A percentile compares a stretch with the other conserved stretches of the same genome.
These are phyloP conservation scores for Albifimbria verrucaria DNA, from an alignment of 2,329 filamentous ascomycete genomes.

Conservation along the genomic window DNA sequence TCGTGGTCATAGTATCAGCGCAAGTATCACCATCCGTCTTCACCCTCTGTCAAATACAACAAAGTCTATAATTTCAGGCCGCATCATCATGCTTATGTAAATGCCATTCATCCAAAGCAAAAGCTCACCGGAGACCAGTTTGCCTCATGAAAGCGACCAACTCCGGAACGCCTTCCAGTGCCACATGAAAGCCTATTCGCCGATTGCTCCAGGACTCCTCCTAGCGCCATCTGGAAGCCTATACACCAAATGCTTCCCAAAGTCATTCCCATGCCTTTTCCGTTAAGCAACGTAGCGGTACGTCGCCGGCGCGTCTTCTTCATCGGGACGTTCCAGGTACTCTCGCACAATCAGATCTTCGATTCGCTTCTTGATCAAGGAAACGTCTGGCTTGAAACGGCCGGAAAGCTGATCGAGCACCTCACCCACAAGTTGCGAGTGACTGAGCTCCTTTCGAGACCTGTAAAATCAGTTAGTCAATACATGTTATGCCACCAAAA, in stretches of 20 bases:
- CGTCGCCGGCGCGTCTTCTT: conserved; percentile 59
- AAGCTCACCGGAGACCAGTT: neutral
- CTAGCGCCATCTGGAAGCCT: neutral
- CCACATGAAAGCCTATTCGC: neutral
- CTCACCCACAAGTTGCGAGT: conserved; percentile 68
- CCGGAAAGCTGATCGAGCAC: conserved; percentile 65
- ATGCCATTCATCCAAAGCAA: neutral
- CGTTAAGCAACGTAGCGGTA: conserved; percentile 70
- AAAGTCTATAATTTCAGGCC: neutral
- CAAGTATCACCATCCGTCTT: too few relatives aligned
- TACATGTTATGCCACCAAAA: too few relatives aligned
- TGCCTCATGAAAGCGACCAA: too few relatives aligned
- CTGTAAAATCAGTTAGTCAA: too few relatives aligned
- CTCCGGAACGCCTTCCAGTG: neutral
- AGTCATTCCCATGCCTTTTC: neutral
- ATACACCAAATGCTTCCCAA: neutral
- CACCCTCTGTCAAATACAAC: neutral
- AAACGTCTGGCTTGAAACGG: conserved; percentile 73
- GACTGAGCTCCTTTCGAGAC: conserved; percentile 68
- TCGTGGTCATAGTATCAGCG: too few relatives aligned
- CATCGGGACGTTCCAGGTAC: conserved; percentile 69
- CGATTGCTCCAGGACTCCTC: neutral
- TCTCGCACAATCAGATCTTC: conserved; percentile 74
- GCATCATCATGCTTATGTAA: neutral
- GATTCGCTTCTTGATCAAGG: conserved; percentile 77